Evolutionary conservation across 2,329 filamentous ascomycete genomes (phyloP).

Genomic region (Pseudogymnoascus verrucosus): DNA sequence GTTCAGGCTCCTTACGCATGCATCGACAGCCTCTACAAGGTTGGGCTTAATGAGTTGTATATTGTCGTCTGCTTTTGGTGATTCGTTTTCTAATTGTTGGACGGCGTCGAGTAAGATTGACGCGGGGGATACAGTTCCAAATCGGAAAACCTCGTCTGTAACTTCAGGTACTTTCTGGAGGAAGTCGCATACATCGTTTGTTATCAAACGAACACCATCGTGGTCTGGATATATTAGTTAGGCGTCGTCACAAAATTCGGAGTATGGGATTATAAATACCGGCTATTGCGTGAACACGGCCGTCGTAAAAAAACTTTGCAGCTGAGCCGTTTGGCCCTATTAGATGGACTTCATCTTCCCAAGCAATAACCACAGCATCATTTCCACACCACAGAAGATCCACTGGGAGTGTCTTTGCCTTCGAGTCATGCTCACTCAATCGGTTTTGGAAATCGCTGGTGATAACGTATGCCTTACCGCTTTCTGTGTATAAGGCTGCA

Average conservation of each 20-base stretch:
- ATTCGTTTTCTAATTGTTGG: constrained; percentile 83
- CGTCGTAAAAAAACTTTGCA: constrained; percentile 79
- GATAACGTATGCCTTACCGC: constrained; percentile 84
- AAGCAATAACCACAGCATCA: constrained; percentile 85
- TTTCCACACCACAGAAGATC: constrained; percentile 95
- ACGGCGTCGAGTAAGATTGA: constrained; percentile 92
- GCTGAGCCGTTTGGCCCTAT: constrained; percentile 77
- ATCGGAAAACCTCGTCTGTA: constrained; percentile 80
- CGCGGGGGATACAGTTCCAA: constrained; percentile 80
- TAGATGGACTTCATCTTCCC: constrained; percentile 96
- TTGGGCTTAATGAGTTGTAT: constrained; percentile 87
- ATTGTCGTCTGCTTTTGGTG: constrained; percentile 94
- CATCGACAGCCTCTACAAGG: constrained; percentile 86
- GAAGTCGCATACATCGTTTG: constrained; percentile 94
- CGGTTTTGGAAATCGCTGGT: constrained; percentile 92
- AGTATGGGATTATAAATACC: constrained; percentile 41
- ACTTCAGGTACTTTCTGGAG: constrained; percentile 86
- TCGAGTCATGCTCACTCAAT: constrained; percentile 84
- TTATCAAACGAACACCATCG: constrained; percentile 84
- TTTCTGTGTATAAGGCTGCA: constrained; percentile 76
- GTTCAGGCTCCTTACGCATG: constrained; percentile 46
- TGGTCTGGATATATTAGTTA: constrained; percentile 39
- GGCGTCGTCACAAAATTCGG: neutral
- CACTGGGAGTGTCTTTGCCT: constrained; percentile 74
- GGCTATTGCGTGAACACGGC: constrained; percentile 78